Conservation (phyloP, 164 flowering plant species). For the Magnolia kwangsiensis region DNA sequence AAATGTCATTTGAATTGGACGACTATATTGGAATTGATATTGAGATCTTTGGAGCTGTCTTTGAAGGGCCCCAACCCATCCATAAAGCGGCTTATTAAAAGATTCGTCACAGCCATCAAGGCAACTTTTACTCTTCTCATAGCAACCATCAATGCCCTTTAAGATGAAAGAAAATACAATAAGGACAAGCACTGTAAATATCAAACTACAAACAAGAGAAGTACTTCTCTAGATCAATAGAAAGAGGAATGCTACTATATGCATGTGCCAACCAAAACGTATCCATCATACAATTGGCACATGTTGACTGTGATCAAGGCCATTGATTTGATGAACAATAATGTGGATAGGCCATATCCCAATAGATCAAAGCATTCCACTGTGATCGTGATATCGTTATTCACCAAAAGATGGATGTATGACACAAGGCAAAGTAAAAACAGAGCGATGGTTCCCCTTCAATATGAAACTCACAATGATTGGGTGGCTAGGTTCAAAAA, state of each 20-base stretch:
- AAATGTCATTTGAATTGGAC: conserved; percentile 46
- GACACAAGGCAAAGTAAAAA: neutral
- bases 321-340: neutral
- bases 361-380: neutral
- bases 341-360: neutral
- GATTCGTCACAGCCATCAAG: conserved; percentile 44
- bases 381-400: neutral
- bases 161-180: neutral
- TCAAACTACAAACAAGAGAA: conserved; percentile 52
- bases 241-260: neutral
- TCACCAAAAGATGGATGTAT: neutral
- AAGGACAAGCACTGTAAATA: conserved; percentile 47
- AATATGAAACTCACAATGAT: neutral
- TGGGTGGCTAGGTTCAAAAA: neutral
- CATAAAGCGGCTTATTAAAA: conserved; percentile 68
- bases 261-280: neutral
- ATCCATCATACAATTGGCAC: neutral
- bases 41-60: conserved; percentile 86
- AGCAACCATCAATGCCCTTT: conserved; percentile 54
- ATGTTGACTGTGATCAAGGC: neutral
- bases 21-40: conserved; percentile 74
- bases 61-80: conserved; percentile 78
- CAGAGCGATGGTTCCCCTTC: neutral
- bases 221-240: neutral
- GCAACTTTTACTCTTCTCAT: conserved; percentile 67